Conservation (phyloP, 352 stramenopile species). For the Globisporangium viniferum region DNA sequence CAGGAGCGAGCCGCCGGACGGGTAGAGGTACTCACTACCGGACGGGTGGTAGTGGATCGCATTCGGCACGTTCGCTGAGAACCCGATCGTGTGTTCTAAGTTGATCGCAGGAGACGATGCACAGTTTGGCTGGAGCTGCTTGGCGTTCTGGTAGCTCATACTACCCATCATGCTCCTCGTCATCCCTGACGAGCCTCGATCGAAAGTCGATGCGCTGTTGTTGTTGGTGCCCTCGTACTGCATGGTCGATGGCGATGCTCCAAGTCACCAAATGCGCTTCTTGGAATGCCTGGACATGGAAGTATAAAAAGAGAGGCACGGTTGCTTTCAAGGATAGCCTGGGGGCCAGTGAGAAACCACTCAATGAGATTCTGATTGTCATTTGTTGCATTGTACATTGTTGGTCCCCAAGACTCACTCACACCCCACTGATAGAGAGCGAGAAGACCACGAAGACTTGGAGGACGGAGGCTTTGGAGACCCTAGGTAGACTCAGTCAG, state of each 20-base stretch:
- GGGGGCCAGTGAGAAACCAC: background rate
- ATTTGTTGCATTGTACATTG: background rate
- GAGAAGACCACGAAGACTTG: background rate
- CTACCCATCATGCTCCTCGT: background rate
- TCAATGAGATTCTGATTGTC: background rate
- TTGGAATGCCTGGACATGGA: background rate
- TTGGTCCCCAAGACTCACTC: background rate
- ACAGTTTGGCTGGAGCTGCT: constrained; percentile 3
- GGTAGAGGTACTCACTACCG: constrained; percentile 81
- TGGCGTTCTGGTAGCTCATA: background rate
- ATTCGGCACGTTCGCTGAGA: constrained; percentile 68
- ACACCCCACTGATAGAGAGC: background rate
- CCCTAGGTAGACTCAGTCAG: background rate
- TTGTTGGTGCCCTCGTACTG: constrained; percentile 29
- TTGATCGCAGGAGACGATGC: constrained; percentile 47
- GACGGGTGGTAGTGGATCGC: constrained; percentile 85
- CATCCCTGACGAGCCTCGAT: background rate
- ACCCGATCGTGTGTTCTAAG: constrained; percentile 92
- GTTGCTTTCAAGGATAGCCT: background rate
- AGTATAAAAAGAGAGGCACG: background rate
- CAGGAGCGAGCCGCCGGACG: constrained; percentile 85
- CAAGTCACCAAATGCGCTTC: background rate
- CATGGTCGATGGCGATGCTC: constrained; percentile 17
- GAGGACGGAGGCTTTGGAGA: background rate
- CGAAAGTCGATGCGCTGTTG: background rate